Percentiles rank a stretch among this genome's conserved stretches.
These are phyloP conservation scores for Chloranthus sessilifolius DNA, from an alignment of 164 flowering plant species.

Conservation along the genomic window DNA sequence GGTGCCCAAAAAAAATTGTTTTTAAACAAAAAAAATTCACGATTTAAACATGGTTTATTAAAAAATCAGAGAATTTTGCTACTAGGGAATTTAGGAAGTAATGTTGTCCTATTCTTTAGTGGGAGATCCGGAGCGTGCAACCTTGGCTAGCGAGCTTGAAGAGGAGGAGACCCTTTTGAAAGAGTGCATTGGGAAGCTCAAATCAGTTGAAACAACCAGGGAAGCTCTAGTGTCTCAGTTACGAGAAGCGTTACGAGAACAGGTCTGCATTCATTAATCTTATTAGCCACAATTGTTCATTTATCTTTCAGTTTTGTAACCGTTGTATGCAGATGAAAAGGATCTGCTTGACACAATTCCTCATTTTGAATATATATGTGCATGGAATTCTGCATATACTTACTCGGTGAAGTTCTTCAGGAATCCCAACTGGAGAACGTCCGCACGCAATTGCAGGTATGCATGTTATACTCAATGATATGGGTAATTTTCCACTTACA, in stretches of 20 bases:
- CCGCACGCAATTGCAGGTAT: slow-evolving; percentile 93
- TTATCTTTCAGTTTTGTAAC: slow-evolving; percentile 1
- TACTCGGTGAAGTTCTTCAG: slow-evolving; percentile 31
- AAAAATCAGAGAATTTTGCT: no score
- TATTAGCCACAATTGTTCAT: background rate
- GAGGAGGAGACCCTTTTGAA: slow-evolving; percentile 68
- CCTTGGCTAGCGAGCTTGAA: slow-evolving; percentile 62
- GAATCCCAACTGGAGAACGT: slow-evolving; percentile 90
- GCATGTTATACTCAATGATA: slow-evolving; percentile 4
- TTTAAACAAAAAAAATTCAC: no score
- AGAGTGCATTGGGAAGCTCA: slow-evolving; percentile 76
- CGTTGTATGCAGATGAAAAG: background rate
- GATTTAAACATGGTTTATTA: no score
- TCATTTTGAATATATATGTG: background rate
- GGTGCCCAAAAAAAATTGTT: no score
- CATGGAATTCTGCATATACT: slow-evolving; percentile 13
- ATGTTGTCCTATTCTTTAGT: slow-evolving; percentile 39
- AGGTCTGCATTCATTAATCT: slow-evolving; percentile 38
- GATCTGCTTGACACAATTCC: slow-evolving; percentile 2
- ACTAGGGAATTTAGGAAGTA: no score
- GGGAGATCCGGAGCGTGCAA: slow-evolving; percentile 62
- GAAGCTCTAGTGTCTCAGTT: slow-evolving; percentile 66
- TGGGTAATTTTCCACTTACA: no score
- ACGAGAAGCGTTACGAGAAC: slow-evolving; percentile 75
- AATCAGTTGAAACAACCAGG: slow-evolving; percentile 68